Evolutionary conservation across 306 rosid genomes (phyloP), one percentile per base, ranked within the genome.

Genomic region (Trifolium pratense): DNA sequence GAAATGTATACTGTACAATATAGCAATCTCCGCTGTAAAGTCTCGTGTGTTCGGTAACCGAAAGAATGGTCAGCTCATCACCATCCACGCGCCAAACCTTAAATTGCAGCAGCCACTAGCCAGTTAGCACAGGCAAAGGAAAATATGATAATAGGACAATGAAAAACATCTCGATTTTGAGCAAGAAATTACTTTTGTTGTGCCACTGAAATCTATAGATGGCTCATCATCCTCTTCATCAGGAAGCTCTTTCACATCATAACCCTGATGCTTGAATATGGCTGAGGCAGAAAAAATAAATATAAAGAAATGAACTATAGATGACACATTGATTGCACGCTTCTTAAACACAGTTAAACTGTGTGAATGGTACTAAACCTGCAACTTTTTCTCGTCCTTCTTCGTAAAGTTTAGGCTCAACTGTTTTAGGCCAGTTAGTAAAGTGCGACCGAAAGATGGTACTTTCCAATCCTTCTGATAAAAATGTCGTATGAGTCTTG

Each of bases 351-450:
- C 9, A 37, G 66, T 15, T 25, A 82, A 68, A 75, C 36, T 32
- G 73, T 32, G 73, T 67, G 17, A n/a, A 78, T 53, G 72, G 59
- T 29, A 66, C 57, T 46, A 73, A 73, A 93, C 98, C 98, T 93
- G 98, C 98, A 26, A 93, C 98, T 93, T 93, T 93, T 72, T 83
- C 98, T 74, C 87, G 87, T 39, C 98, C 98, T 85, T 93, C 98
- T 80, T 93, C 98, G 60, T 89, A 93, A 69, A 93, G 86, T 75
- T 76, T 82, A 40, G 89, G 81, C 82, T 91, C 97, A 75, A 85
- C 88, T 14, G 74, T 85, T 78, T 85, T 89, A 55, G 96, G 96
- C 98, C 98, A 93, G 71, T 85, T 81, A 59, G 79, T 56, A 80
- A 91, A 93, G 82, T 82, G 80, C 16, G 91, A 80, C 75, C 83